Evolutionary conservation across 495 filamentous ascomycete genomes (phyloP), one percentile per base, ranked within the genome.

Genomic region (Rhypophila decipiens): DNA sequence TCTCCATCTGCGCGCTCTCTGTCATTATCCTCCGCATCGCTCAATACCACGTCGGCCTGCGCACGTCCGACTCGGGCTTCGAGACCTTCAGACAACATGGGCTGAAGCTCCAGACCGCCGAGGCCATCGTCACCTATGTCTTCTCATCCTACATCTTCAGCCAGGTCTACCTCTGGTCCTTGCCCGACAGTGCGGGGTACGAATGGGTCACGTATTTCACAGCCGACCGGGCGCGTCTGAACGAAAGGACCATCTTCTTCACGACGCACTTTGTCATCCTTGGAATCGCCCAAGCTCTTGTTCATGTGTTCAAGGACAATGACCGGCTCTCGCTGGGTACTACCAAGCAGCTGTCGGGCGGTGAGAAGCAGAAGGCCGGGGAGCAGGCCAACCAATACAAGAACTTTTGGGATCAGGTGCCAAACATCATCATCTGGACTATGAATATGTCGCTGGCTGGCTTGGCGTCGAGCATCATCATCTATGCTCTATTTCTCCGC

Each of bases 171-270:
- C 74, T 93, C 12, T 88, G 82, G 78, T 90, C 86, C 2, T 71
- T 76, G 17, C 61, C 82, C n/a, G 59, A 72, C n/a, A 64, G 68
- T 7, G 79, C 83, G 8, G 75, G 84, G 34, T 68, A 96, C 15
- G 73, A 78, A 42, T 86, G 83, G 77, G 78, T 93, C 43, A 84
- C 84, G 20, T 73, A 78, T 38, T 71, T 67, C 31, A 71, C 58
- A 47, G 69, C 86, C 46, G 89, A 93, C 61, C 77, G 91, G 13
- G 72, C 82, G 12, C 77, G 77, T n/a, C 65, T 96, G 50, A 98
- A 98, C 61, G 93, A 98, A 66, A 73, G 86, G 52, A 80, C 87
- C 1, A 74, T 98, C 24, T 95, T 89, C 64, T 71, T 96, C 15
- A 80, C 86, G 8, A 78, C 78, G 35, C 78, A 84, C 54, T 76